These are phyloP conservation scores for Hypoxylon subgilvum DNA, from an alignment of 495 filamentous ascomycete species.

Conservation along the genomic window DNA sequence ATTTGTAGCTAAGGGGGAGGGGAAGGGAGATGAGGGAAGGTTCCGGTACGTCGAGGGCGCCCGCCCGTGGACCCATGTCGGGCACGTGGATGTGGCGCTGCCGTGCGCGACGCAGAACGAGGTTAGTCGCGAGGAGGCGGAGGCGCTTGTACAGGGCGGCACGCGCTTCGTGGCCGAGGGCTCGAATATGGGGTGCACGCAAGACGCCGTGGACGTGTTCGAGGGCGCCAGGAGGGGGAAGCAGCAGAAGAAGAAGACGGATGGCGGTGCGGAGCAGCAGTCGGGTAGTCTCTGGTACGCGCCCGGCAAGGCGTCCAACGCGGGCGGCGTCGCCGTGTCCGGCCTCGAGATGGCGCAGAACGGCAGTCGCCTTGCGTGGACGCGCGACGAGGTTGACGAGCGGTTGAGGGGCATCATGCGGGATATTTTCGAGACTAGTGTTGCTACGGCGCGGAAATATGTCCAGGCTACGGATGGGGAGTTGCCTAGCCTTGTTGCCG, in stretches of 20 bases:
- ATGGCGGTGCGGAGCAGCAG: too few relatives aligned
- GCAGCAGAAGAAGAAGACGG: too few relatives aligned
- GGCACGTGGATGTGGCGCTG: constrained; percentile 86
- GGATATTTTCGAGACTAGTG: constrained; percentile 87
- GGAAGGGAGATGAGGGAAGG: too few relatives aligned
- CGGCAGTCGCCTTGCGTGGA: constrained; percentile 83
- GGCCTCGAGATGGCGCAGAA: constrained; percentile 99
- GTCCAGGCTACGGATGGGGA: constrained; percentile 76
- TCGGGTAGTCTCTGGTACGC: constrained; percentile 99
- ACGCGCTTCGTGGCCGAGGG: constrained; percentile 91
- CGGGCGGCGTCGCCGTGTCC: constrained; percentile 95
- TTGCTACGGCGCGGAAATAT: constrained; percentile 88
- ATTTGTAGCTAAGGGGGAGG: constrained; percentile 57
- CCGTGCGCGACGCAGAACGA: constrained; percentile 98
- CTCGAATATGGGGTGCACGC: constrained; percentile 98
- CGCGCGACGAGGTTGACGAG: constrained; percentile 85
- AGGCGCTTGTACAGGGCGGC: constrained; percentile 77
- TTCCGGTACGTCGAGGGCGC: constrained; percentile 89
- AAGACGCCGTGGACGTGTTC: constrained; percentile 92
- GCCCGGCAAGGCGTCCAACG: constrained; percentile 95
- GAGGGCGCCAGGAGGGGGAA: constrained; percentile 78
- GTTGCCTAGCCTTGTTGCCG: constrained; percentile 87
- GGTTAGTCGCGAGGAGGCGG: constrained; percentile 85
- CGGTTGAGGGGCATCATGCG: constrained; percentile 95
- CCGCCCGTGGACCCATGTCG: constrained; percentile 89